Base-by-base conservation (phyloP, 164 flowering plant species). In the Macadamia tetraphylla region DNA sequence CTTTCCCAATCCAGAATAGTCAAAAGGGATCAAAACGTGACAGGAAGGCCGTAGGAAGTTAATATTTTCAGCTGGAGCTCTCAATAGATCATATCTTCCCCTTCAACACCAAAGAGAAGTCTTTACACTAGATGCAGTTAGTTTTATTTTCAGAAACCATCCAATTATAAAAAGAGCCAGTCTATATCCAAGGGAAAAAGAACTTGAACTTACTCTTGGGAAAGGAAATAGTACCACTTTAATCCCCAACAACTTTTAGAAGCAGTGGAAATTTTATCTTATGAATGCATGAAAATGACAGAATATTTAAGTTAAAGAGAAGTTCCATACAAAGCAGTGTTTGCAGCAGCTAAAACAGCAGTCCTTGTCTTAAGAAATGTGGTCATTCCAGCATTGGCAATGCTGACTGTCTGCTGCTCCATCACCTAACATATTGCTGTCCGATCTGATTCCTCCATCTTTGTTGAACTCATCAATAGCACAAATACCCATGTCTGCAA, bases 401-500 rank as follows among this genome's bases (percentile, higher is more conserved):
- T 92, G 81, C 98, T 92, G 55, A 95, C 99, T 56, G 98, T 95
- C 75, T 95, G 98, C 83, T 95, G 99, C 76, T 95, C 99, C 99
- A 95, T 95, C 62, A 95, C 99, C 78, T 95, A 98, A 74, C 90
- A 98, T 62, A 95, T 95, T 63, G 98, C 88, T 60, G 99, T 95
- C 44, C 99, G 86, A 81, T 95, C 99, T 14, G 93, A 90, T 35
- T 95, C 99, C 32, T 95, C 99, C 98, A 95, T 95, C 86, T 95
- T 23, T 95, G 82, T 95, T 98, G 80, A 95, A 95, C 78, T 95
- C 99, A 76, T 95, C 99, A 82, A 95, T 95, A 53, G 98, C 99
- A 76, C 99, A 95, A 44, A 95, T 95, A 29, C 99, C 98, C 98
- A 92, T 95, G 71, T 95, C 99, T 13, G 99, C 99, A 52, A 95